These are phyloP conservation scores for Triglochin maritima DNA, from an alignment of 106 monocot genomes.

Conservation along the genomic window DNA sequence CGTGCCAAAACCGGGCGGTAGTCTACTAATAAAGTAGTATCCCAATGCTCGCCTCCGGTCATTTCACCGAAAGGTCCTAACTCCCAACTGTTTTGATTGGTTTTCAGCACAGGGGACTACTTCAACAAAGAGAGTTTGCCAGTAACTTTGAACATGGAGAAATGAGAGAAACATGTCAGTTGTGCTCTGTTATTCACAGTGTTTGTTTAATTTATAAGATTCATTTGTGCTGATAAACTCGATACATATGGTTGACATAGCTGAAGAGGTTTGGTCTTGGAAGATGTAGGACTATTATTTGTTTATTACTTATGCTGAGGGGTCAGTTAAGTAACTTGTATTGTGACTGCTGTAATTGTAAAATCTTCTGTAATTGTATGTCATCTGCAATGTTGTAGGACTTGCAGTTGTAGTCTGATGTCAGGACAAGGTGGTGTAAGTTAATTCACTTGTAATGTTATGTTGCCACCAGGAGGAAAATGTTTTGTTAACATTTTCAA, in stretches of 20 bases:
- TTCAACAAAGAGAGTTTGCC: not conserved
- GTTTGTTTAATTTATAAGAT: slow-evolving; percentile 3
- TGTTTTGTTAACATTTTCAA: too few relatives aligned
- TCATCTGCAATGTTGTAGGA: too few relatives aligned
- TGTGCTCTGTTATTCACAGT: not conserved
- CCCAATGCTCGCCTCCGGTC: not conserved
- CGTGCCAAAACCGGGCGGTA: slow-evolving; percentile 65
- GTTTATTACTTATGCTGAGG: slow-evolving; percentile 2
- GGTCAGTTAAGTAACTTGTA: too few relatives aligned
- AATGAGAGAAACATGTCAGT: not conserved
- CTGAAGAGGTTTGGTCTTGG: not conserved
- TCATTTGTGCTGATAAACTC: not conserved
- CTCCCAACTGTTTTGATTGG: slow-evolving; percentile 1
- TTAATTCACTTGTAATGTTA: too few relatives aligned
- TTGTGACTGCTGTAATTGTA: too few relatives aligned
- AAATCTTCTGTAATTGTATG: too few relatives aligned
- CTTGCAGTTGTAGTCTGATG: too few relatives aligned
- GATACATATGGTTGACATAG: slow-evolving; percentile 1
- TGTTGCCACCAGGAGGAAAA: too few relatives aligned
- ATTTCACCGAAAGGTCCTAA: not conserved
- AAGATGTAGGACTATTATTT: not conserved
- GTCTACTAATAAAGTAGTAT: not conserved
- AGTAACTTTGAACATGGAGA: not conserved
- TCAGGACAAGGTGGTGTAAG: too few relatives aligned
- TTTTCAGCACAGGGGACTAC: not conserved